Conservation (phyloP, 2,329 filamentous ascomycete species). For the Aspergillus arachidicola region DNA sequence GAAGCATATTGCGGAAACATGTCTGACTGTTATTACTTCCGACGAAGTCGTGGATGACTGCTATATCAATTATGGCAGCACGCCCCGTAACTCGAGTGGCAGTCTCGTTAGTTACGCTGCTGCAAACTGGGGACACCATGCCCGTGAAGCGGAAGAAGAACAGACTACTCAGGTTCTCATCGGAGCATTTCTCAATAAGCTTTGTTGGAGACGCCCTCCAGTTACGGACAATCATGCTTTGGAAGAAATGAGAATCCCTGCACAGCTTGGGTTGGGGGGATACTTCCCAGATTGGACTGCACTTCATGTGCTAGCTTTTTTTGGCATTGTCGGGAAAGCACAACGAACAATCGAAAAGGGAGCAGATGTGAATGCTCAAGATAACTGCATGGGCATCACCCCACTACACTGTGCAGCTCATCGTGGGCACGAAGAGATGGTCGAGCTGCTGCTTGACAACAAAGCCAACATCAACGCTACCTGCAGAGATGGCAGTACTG, state of each 20-base stretch:
- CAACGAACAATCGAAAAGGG: slow-evolving; percentile 31
- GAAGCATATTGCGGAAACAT: slow-evolving; percentile 33
- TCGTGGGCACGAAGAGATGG: slow-evolving; percentile 34
- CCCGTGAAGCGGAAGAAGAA: slow-evolving; percentile 31
- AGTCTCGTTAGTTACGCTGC: slow-evolving; percentile 30
- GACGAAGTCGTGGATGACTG: slow-evolving; percentile 38
- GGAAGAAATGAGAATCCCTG: slow-evolving; percentile 19
- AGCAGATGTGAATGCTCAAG: slow-evolving; percentile 23
- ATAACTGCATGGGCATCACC: slow-evolving; percentile 29
- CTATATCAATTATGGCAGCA: slow-evolving; percentile 22
- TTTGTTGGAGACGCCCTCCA: slow-evolving; percentile 33
- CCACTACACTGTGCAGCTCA: slow-evolving; percentile 35
- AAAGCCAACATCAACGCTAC: slow-evolving; percentile 29
- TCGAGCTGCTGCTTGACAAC: slow-evolving; percentile 31
- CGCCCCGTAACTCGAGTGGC: slow-evolving; percentile 14
- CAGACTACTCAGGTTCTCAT: slow-evolving; percentile 34
- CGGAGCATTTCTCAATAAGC: slow-evolving; percentile 36
- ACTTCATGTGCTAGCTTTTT: slow-evolving; percentile 33
- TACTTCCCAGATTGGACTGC: slow-evolving; percentile 33
- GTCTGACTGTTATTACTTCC: slow-evolving; percentile 27
- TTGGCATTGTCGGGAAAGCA: slow-evolving; percentile 28
- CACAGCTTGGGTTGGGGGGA: slow-evolving; percentile 27
- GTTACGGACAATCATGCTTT: slow-evolving; percentile 10
- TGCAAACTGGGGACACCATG: slow-evolving; percentile 34
- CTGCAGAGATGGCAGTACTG: slow-evolving; percentile 31